Percentiles rank a stretch among this genome's conserved stretches.
phyloP scores from a whole-genome alignment of 768 basidiomycete genomes.

The Mycena venus region DNA sequence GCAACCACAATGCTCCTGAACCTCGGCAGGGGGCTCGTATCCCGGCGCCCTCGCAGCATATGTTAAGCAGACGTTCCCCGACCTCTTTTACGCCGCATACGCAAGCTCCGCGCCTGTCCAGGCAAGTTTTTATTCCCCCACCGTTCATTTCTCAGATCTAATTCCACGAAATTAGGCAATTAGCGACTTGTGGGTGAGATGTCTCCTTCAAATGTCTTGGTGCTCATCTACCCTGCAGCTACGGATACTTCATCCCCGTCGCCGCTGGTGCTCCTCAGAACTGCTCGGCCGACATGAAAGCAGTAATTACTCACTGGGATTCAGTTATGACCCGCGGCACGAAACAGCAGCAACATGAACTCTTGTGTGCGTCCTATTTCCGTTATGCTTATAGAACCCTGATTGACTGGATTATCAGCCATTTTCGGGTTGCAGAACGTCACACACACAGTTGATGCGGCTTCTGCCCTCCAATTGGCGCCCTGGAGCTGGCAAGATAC shows the following conservation, averaged over 20 bases:
- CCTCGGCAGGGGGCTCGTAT: constrained; percentile 24
- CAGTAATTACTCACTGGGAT: constrained; percentile 63
- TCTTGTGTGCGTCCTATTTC: constrained; percentile 14
- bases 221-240: constrained; percentile 44
- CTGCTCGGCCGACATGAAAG: constrained; percentile 66
- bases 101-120: constrained; percentile 22
- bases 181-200: constrained; percentile 16
- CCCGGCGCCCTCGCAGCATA: constrained; percentile 14
- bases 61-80: constrained; percentile 21
- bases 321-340: constrained; percentile 46
- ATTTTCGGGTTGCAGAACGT: constrained; percentile 29
- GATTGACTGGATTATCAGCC: neutral
- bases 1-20: constrained; percentile 31
- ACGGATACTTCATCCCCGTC: constrained; percentile 66
- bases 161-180: constrained; percentile 15
- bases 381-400: neutral
- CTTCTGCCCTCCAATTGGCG: constrained; percentile 27
- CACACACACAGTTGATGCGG: constrained; percentile 26
- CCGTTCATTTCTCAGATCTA: too few relatives aligned
- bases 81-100: constrained; percentile 27
- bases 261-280: constrained; percentile 62
- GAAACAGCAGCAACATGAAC: constrained; percentile 9
- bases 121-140: neutral
- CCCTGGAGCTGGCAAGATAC: constrained; percentile 65
- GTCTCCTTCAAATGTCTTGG: neutral